Conservation (phyloP, 139 green algal genomes). For the Chlamydomonas sp. region DNA sequence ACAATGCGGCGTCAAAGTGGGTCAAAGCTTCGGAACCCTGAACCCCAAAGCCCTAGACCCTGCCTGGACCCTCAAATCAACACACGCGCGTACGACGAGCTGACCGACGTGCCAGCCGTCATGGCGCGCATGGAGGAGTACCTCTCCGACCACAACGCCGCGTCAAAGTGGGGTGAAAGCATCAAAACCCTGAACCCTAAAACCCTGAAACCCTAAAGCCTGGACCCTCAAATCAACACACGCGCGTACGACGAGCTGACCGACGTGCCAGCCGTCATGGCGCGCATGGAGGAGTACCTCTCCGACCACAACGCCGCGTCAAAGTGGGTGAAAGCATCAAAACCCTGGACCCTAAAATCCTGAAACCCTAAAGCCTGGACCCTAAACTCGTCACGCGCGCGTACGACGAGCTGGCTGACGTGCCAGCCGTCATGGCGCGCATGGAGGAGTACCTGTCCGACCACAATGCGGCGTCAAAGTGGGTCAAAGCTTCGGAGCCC, state of each 20-base stretch:
- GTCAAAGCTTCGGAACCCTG: too few species aligned
- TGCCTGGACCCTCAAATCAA: too few species aligned
- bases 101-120: conserved; percentile 19
- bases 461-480: conserved; percentile 65
- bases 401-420: conserved; percentile 25
- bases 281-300: conserved; percentile 52
- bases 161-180: conserved; percentile 57
- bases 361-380: too few species aligned
- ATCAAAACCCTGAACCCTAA: too few species aligned
- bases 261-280: conserved; percentile 20
- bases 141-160: conserved; percentile 62
- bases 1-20: conserved; percentile 65
- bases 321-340: too few species aligned
- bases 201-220: too few species aligned
- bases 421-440: conserved; percentile 16
- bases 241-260: conserved; percentile 20
- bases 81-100: conserved; percentile 20
- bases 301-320: conserved; percentile 63
- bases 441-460: conserved; percentile 61
- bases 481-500: too few species aligned
- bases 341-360: too few species aligned
- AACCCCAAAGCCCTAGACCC: too few species aligned
- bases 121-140: conserved; percentile 49
- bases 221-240: too few species aligned
- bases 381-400: too few species aligned